Base-by-base conservation (phyloP, 306 rosid genomes). In the Sesbania bispinosa region DNA sequence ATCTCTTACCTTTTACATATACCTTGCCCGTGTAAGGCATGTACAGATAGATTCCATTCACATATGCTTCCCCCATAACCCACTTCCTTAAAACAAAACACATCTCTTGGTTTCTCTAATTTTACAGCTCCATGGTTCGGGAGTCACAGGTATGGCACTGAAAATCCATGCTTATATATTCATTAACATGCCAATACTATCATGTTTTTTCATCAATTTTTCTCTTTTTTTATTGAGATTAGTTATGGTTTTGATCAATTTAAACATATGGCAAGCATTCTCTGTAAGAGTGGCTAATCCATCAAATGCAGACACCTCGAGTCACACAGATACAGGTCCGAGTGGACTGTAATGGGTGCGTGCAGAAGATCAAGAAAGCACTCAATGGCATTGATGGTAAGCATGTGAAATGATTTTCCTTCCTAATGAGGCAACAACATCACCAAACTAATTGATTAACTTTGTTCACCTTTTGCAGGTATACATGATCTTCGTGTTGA, bases 281-380 rank as follows among this genome's bases (percentile, higher is more conserved):
- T 52, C 7, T 74, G 29, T 75, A 27, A 38, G 32, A 16, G 26
- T 27, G 8, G 32, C 72, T 77, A 27, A 50, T 39, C 57, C 61
- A 27, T 84, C 75, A 45, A 73, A 71, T 86, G 90, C 85, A 86
- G 95, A 86, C 75, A 84, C 85, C 83, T 66, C 90, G 74, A 52
- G 66, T 87, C 68, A 89, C 96, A 3, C 89, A 85, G 76, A 88
- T 91, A 67, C 86, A 89, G 68, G 93, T 94, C 78, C 89, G 97
- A 7, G 91, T 91, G 81, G 97, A 91, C 83, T 94, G 99, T 36
- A 91, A 94, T 53, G 97, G 99, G 5, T 94, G 99, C n/a, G 88
- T 88, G 13, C 91, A 86, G 60, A 91, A 94, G 96, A 86, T 94
- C 58, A 94, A 83, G 84, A 94, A 85, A 75, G 91, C 93, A 10